Evolutionary conservation across 805 yeast genomes (phyloP), one percentile per base, ranked within the genome.

Genomic region (Zygotorulaspora florentina): DNA sequence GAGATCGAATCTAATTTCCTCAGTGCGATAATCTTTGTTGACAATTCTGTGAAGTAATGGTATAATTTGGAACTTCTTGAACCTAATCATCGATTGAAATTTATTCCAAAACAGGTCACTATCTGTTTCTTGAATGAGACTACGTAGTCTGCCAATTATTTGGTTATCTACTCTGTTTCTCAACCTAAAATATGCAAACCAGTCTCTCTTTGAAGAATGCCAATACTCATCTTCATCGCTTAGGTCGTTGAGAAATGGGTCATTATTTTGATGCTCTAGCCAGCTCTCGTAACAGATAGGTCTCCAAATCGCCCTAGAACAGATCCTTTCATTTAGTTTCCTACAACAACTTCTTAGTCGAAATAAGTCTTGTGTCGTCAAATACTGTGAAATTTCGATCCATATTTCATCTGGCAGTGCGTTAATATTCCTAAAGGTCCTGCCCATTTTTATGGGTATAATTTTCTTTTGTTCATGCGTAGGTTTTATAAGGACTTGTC

Each of bases 321-420:
- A 36, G 16, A 53, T 39, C 25, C 31, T 44, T 7, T 35, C 27
- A 30, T 47, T 42, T 37, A 56, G 40, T 30, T 34, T 8, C 26
- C 35, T 48, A 15, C 44, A 48, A 29, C 50, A 46, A 9, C 45
- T 18, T 29, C 55, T 39, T 9, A 56, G 39, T n/a, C 36, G 40
- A 17, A 51, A 29, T n/a, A 54, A 38, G 27, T 56, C 60, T 20
- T 39, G 35, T 13, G 39, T 25, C 8, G 20, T 41, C 29, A 54
- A 35, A 35, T 39, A 35, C 15, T 36, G 45, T 9, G 53, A 36
- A 6, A 56, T 40, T 13, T 40, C 49, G 18, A 54, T 36, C 58
- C 58, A 56, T 20, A 56, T 25, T 29, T 56, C 60, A 25, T 47
- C 41, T 3, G 58, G 58, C 27, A 52, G 30, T 18, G 29, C 20